Evolutionary conservation across 805 yeast genomes (phyloP), one percentile per base, ranked within the genome.

Genomic region (Candida xyloterini): DNA sequence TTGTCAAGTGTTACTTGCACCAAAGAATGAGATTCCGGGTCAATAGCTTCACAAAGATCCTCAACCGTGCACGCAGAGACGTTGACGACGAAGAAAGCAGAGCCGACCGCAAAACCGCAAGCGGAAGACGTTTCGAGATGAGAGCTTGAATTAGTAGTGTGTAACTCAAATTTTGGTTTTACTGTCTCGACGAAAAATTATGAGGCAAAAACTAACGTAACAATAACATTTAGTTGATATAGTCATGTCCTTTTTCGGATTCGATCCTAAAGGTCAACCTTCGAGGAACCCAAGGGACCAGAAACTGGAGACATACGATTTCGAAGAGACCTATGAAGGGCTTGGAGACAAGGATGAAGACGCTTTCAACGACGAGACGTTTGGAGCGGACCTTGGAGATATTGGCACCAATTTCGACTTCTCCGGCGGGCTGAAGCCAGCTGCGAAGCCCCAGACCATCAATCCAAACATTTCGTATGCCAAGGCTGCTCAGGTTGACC

Each of bases 21-120:
- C 88, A 96, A 36, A 82, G 99, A 73, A 93, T 93, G 99, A 80
- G 99, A 65, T 87, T 73, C 66, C 78, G 99, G 57, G 98, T 93
- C 16, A 81, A 84, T 52, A 93, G 95, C 56, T 93, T 90, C 70
- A 77, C 90, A 60, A 93, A 93, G 73, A 91, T 93, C 23, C 79
- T 93, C 67, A 93, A 93, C 70, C 78, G 99, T 59, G 99, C 99
- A 22, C 89, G 90, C 66, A 91, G 96, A 20, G 99, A 93, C 56
- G 84, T 79, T 43, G 84, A 79, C 14, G 93, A 84, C 43, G 84
- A 78, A 42, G 89, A 81, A 50, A 33, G 48, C 24, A 55, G 62
- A 35, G 50, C 53, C 13, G 69, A 65, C 28, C 72, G 84, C 52
- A 83, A 78, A 66, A 82, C 89, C 10, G 88, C 87, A 11, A 69